phyloP scores from a whole-genome alignment of 2,329 filamentous ascomycete genomes.

The Diplodia sapinea region DNA sequence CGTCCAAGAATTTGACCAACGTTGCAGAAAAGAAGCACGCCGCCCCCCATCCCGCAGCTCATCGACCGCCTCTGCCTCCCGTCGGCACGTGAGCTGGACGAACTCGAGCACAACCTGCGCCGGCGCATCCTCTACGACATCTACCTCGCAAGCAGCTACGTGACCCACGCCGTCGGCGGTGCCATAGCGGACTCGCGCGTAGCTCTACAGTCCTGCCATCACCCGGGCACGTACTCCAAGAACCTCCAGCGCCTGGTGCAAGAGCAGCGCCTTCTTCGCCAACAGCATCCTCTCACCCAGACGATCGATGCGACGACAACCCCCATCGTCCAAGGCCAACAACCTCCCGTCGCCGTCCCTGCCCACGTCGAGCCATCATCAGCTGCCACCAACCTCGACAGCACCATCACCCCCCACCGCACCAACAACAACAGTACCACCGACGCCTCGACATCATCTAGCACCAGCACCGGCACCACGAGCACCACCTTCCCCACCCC shows the following conservation, averaged over 20 bases:
- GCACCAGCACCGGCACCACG: no score
- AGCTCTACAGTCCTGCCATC: not conserved
- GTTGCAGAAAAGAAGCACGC: not conserved
- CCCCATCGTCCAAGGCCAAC: no score
- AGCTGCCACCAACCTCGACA: no score
- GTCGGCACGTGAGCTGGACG: not conserved
- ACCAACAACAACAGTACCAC: no score
- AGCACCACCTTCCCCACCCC: not conserved
- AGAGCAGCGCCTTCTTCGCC: not conserved
- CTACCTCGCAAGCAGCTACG: not conserved
- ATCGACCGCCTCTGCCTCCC: not conserved
- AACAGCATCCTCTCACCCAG: no score
- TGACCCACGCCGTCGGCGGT: not conserved
- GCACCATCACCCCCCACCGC: not conserved
- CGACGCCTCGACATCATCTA: no score
- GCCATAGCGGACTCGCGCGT: not conserved
- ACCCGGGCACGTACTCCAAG: not conserved
- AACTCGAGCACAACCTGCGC: not conserved
- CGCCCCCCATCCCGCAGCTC: not conserved
- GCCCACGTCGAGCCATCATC: no score
- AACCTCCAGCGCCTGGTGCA: not conserved
- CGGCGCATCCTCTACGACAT: not conserved
- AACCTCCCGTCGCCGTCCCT: no score
- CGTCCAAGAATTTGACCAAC: not conserved
- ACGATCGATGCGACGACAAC: no score